Percentiles rank a stretch among this genome's conserved stretches.
Evolutionary conservation across 148 eudicot genomes (phyloP).

Genomic region (Rheum nobile): DNA sequence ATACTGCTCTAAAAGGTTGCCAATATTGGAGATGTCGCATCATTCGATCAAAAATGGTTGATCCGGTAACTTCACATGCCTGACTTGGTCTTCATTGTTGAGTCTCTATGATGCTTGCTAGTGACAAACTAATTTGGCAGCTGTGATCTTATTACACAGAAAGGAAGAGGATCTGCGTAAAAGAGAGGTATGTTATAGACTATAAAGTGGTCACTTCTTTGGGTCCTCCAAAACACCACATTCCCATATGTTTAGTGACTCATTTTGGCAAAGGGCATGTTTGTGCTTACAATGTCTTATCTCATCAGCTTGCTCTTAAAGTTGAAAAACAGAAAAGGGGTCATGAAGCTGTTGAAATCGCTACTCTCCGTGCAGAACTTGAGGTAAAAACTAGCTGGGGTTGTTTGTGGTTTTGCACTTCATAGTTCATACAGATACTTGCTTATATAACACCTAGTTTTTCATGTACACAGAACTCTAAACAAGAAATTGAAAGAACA

Average conservation of each 20-base stretch:
- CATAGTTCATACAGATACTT: too few species aligned
- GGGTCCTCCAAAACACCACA: background rate
- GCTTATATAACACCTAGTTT: background rate
- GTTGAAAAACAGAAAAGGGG: constrained; percentile 72
- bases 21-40: constrained; percentile 87
- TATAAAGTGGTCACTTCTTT: background rate
- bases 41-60: constrained; percentile 82
- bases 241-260: too few species aligned
- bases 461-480: constrained; percentile 37
- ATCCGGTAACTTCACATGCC: constrained; percentile 49
- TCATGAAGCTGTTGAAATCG: constrained; percentile 71
- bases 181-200: constrained; percentile 61
- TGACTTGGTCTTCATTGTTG: constrained; percentile 4
- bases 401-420: background rate
- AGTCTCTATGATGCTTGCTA: background rate
- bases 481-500: constrained; percentile 49
- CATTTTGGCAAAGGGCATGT: too few species aligned
- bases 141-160: constrained; percentile 35
- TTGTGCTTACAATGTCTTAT: constrained; percentile 3
- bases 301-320: constrained; percentile 67
- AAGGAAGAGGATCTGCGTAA: constrained; percentile 92
- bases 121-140: background rate
- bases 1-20: constrained; percentile 49
- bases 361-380: constrained; percentile 53
- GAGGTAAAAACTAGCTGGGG: constrained; percentile 36